Base-by-base conservation (phyloP, 345 rosid genomes). In the Rhodamnia rubescens region DNA sequence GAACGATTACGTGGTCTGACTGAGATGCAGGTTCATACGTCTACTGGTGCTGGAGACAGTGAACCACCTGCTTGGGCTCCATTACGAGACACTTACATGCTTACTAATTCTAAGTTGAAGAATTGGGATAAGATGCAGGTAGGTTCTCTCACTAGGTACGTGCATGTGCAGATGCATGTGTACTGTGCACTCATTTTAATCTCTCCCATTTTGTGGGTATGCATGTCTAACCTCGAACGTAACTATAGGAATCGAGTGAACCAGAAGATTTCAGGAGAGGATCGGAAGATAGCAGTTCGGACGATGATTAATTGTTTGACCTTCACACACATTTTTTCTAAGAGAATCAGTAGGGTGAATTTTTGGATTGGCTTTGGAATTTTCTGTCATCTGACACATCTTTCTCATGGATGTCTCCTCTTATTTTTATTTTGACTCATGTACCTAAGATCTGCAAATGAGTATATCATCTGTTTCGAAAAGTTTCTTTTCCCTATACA, bases 1-100 rank as follows among this genome's bases (percentile, higher is more conserved):
- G 24, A 58, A 51, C 5, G 18, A 36, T 54, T 36, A 54, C n/a
- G 44, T 29, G 26, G 55, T 84, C 80, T 54, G 47, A 56, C 84
- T 86, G 83, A 50, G 82, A 49, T 86, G 90, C 91, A 93, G 96
- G 92, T 86, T 42, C 57, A 74, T 61, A 56, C 85, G 55, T 83
- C 90, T 32, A 86, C 92, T 11, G 90, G 84, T 51, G 24, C 83
- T 11, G 80, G 27, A 11, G 91, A 86, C n/a, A 91, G 85, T 11
- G 96, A 92, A 87, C 94, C 91, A 50, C 99, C 99, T 36, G 94
- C 93, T 18, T 97, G 99, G 99, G 99, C 99, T 87, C 99, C 99
- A 74, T 86, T 97, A 57, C 93, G 95, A 14, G 99, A 97, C 83
- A 97, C 93, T 87, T 97, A 91, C 92, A 96, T 97, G 99, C 88